Percentiles rank a stretch among this genome's conserved stretches.
Conservation (phyloP, 345 rosid species). For the Nasturtium officinale region DNA sequence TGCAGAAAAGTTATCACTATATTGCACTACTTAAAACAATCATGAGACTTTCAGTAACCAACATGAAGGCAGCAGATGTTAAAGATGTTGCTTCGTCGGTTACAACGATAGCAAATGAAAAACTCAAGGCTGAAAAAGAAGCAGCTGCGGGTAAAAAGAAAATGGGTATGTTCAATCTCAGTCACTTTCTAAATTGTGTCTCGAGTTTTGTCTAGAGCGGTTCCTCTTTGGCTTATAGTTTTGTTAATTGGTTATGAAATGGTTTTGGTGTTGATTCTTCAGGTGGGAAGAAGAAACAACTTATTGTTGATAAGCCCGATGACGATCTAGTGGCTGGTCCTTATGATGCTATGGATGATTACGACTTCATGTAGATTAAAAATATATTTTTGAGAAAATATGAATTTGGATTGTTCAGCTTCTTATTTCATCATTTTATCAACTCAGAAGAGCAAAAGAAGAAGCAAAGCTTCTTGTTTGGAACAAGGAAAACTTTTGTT, state of each 20-base stretch:
- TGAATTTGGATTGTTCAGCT: neutral
- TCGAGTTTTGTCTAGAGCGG: neutral
- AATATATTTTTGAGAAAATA: conserved; percentile 15
- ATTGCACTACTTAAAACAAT: conserved; percentile 76
- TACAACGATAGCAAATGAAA: conserved; percentile 90
- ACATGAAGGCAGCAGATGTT: conserved; percentile 87
- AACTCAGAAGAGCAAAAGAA: conserved; percentile 15
- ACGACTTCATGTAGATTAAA: conserved; percentile 74
- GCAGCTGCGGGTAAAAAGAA: conserved; percentile 82
- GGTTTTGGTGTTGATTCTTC: conserved; percentile 40
- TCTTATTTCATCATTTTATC: conserved; percentile 28
- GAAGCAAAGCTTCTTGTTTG: conserved; percentile 22
- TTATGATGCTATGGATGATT: conserved; percentile 70
- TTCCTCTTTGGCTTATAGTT: neutral
- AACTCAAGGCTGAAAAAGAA: conserved; percentile 93
- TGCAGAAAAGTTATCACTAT: conserved; percentile 94
- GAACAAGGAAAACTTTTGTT: conserved; percentile 20
- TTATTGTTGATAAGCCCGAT: conserved; percentile 70
- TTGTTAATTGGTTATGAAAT: neutral
- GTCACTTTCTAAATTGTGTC: neutral
- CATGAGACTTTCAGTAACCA: conserved; percentile 73
- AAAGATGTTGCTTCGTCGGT: conserved; percentile 88
- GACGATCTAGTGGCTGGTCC: conserved; percentile 62
- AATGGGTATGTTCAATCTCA: conserved; percentile 52
- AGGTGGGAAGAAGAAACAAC: conserved; percentile 83